A percentile compares a stretch with the other conserved stretches of the same genome.
Conservation (phyloP, 805 yeast genomes). For the Kazachstania psychrophila region DNA sequence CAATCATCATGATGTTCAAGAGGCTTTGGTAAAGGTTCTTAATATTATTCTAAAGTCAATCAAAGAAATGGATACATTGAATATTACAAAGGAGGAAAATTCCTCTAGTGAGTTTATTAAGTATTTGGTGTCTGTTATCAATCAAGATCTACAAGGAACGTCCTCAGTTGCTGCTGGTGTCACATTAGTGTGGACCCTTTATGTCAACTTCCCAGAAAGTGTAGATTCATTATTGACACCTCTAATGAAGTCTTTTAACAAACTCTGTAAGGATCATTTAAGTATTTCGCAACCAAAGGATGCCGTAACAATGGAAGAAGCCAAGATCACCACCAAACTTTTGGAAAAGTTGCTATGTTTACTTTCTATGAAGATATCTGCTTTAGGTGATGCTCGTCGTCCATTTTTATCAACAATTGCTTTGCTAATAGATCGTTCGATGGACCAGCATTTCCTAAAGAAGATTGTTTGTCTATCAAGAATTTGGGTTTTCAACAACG, state of each 20-base stretch:
- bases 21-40: constrained; percentile 67
- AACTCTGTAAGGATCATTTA: constrained; percentile 80
- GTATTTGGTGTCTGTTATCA: constrained; percentile 55
- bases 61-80: constrained; percentile 35
- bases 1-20: constrained; percentile 80
- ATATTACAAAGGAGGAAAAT: constrained; percentile 49
- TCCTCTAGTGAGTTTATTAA: constrained; percentile 54
- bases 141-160: constrained; percentile 66
- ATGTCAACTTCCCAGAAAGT: constrained; percentile 60
- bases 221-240: constrained; percentile 68
- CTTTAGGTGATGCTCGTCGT: constrained; percentile 89
- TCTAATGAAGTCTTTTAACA: constrained; percentile 80
- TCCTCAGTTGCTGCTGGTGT: constrained; percentile 83
- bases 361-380: constrained; percentile 70
- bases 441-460: constrained; percentile 63
- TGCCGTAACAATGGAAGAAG: constrained; percentile 50
- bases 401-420: constrained; percentile 79
- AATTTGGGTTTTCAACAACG: constrained; percentile 83
- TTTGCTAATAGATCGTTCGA: constrained; percentile 80
- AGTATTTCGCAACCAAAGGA: constrained; percentile 39
- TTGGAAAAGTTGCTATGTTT: constrained; percentile 69
- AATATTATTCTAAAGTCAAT: constrained; percentile 61
- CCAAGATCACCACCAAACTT: constrained; percentile 67
- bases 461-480: constrained; percentile 72
- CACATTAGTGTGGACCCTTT: constrained; percentile 71